A percentile compares a stretch with the other conserved stretches of the same genome.
Evolutionary conservation across 345 rosid genomes (phyloP).

Genomic region (Euphorbia pulcherrima): DNA sequence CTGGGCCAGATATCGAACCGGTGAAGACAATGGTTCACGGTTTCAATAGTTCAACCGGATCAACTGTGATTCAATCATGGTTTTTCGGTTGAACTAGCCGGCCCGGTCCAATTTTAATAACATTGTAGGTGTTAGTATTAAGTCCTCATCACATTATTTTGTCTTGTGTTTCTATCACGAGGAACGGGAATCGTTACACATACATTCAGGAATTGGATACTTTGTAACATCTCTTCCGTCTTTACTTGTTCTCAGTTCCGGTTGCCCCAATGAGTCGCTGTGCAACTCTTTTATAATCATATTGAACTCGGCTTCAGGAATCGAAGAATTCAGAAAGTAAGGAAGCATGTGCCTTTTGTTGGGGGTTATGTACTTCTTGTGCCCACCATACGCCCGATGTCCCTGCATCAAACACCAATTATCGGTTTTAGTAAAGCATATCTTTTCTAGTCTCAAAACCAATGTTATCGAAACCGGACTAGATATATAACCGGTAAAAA

Average conservation of each 20-base stretch:
- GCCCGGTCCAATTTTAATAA: no score
- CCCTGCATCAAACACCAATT: constrained; percentile 49
- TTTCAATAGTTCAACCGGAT: no score
- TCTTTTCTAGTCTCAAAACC: neutral
- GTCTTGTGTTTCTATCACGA: constrained; percentile 1
- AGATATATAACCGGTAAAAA: no score
- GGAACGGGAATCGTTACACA: constrained; percentile 49
- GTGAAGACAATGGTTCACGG: no score
- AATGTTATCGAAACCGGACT: no score
- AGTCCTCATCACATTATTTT: constrained; percentile 2
- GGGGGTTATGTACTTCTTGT: constrained; percentile 85
- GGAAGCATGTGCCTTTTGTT: constrained; percentile 94
- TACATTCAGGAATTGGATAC: constrained; percentile 80
- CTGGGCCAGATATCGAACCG: no score
- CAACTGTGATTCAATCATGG: no score
- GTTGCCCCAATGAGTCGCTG: constrained; percentile 75
- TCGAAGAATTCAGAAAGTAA: constrained; percentile 59
- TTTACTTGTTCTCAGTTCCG: constrained; percentile 67
- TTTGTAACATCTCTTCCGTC: constrained; percentile 81
- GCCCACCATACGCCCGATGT: constrained; percentile 76
- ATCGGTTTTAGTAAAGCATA: constrained; percentile 12
- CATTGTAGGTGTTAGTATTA: no score
- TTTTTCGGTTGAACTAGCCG: no score
- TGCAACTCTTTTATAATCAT: constrained; percentile 66
- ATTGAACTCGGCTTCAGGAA: constrained; percentile 64